phyloP scores from a whole-genome alignment of 2,329 filamentous ascomycete species.

The Acephala macrosclerotiorum region DNA sequence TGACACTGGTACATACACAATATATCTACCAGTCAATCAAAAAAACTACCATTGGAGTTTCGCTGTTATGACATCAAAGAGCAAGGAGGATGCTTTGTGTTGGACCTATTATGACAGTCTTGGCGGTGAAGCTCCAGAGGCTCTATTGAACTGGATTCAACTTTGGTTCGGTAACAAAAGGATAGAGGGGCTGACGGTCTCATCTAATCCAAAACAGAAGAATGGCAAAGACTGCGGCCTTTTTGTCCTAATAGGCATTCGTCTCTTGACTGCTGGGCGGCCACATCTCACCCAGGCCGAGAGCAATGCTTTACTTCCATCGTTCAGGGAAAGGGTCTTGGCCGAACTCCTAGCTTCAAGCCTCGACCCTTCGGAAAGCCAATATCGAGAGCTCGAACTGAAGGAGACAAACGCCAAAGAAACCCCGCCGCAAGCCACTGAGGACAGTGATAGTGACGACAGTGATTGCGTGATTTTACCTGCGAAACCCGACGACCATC shows the following conservation, averaged over 20 bases:
- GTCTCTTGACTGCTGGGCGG: conserved; percentile 19
- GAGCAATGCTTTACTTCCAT: conserved; percentile 23
- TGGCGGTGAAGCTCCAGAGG: conserved; percentile 13
- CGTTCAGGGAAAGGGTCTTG: conserved; percentile 27
- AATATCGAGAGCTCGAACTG: conserved; percentile 21
- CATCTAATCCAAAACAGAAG: conserved; percentile 15
- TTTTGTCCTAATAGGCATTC: conserved; percentile 28
- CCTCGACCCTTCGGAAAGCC: conserved; percentile 23
- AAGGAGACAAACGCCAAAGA: conserved; percentile 17
- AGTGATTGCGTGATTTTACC: background rate
- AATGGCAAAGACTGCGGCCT: conserved; percentile 26
- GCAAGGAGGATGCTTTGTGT: conserved; percentile 13
- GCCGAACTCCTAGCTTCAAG: conserved; percentile 27
- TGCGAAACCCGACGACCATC: conserved; percentile 5
- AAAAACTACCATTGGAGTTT: conserved; percentile 23
- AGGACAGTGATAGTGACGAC: conserved; percentile 3
- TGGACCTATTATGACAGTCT: conserved; percentile 27
- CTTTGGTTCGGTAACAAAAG: conserved; percentile 5
- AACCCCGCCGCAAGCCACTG: background rate
- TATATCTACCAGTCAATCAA: conserved; percentile 25
- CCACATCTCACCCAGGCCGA: conserved; percentile 24
- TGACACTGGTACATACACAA: conserved; percentile 26
- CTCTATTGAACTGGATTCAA: conserved; percentile 20
- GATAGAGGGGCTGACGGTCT: conserved; percentile 1
- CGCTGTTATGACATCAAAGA: conserved; percentile 24